Conservation (phyloP, 2,329 filamentous ascomycete species). For the Colletotrichum lupini region DNA sequence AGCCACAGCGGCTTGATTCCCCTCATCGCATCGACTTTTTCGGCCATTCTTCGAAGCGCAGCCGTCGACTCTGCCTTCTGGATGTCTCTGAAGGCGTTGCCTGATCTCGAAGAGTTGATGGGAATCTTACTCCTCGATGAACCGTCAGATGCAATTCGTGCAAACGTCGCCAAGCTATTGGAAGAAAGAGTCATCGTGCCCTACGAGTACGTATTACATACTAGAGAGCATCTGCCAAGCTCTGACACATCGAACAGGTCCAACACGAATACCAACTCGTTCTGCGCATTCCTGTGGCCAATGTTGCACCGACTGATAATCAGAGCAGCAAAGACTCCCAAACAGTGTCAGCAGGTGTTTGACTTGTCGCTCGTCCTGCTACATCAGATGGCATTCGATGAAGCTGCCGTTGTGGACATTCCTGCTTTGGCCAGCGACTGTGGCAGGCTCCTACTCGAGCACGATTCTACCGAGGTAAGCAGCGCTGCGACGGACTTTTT, state of each 20-base stretch:
- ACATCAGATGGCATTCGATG: constrained; percentile 42
- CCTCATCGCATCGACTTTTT: constrained; percentile 47
- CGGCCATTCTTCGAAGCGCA: constrained; percentile 54
- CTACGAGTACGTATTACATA: constrained; percentile 26
- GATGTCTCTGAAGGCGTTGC: constrained; percentile 47
- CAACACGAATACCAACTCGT: constrained; percentile 47
- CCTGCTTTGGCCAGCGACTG: constrained; percentile 43
- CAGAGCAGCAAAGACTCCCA: constrained; percentile 45
- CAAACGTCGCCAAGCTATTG: constrained; percentile 48
- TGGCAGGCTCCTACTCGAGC: constrained; percentile 48
- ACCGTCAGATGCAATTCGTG: constrained; percentile 48
- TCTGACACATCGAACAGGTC: constrained; percentile 36
- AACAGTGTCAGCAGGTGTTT: constrained; percentile 59
- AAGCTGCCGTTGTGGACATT: constrained; percentile 35
- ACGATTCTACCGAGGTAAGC: constrained; percentile 54
- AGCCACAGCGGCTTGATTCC: constrained; percentile 26
- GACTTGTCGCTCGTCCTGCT: constrained; percentile 53
- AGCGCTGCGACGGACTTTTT: not conserved
- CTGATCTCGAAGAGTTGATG: constrained; percentile 42
- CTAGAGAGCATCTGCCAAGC: constrained; percentile 29
- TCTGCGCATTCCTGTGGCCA: constrained; percentile 61
- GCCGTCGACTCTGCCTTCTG: constrained; percentile 51
- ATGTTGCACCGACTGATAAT: constrained; percentile 51
- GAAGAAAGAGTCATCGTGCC: constrained; percentile 39
- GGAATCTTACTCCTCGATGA: constrained; percentile 51